Base-by-base conservation (phyloP, 164 flowering plant genomes). In the Liriodendron chinense region DNA sequence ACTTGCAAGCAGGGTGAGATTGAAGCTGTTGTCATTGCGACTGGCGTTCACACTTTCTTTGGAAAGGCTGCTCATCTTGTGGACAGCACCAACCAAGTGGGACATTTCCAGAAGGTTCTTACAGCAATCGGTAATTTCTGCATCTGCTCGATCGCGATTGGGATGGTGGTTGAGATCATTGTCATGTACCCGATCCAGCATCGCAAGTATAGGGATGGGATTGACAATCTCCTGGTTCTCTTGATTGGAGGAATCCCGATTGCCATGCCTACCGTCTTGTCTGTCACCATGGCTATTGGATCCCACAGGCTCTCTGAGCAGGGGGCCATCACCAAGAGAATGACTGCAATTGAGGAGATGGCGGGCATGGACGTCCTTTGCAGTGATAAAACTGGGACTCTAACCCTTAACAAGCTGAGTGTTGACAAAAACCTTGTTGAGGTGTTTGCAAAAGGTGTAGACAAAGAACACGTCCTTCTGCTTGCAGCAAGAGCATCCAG, bases 271-370 rank as follows among this genome's bases (percentile, higher is more conserved):
- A 91, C 93, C 69, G 95, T 91, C 62, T 82, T 91, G 72, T 91
- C 95, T 9, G 95, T 91, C 73, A 91, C 95, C 48, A 91, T 91
- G 95, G 95, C 95, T 69, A 91, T 91, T 81, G 95, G 95, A 50
- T 91, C 95, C 21, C 95, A 91, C 77, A 86, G 91, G 81, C 90
- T 91, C 18, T 91, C 95, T 53, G 82, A 88, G 76, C 95, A 91
- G 75, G 95, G 95, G 57, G 95, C 95, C 25, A 91, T 91, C 74
- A 91, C 95, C 7, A 89, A 91, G 81, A 87, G 95, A 84, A 91
- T 91, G 95, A 91, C 95, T 25, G 95, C 95, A 70, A 91, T 91
- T 74, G 95, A 91, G 74, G 95, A 91, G 83, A 86, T 91, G 93
- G 95, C 95, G 9, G 94, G 94, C 28, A 91, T 91, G 94, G 94